Evolutionary conservation across 352 stramenopile species (phyloP).

Genomic region (Pythium monospermum): DNA sequence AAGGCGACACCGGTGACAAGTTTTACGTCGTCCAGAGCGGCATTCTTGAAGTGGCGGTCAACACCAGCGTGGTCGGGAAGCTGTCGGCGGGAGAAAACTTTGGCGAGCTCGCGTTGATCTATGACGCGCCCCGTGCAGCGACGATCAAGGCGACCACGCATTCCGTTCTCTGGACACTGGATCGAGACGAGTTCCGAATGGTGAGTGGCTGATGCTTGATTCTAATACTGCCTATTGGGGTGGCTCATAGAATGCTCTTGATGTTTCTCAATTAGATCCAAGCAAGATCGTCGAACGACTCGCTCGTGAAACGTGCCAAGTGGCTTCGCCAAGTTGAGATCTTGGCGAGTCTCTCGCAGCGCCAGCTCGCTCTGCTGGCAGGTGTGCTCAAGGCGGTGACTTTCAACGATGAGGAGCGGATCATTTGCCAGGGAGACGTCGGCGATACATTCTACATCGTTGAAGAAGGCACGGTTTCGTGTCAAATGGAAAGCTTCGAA

Average conservation of each 20-base stretch:
- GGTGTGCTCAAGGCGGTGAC: constrained; percentile 55
- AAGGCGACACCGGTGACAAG: constrained; percentile 88
- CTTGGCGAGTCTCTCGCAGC: constrained; percentile 53
- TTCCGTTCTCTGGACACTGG: constrained; percentile 85
- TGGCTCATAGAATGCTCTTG: too few species aligned
- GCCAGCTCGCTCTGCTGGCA: constrained; percentile 60
- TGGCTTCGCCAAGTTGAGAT: constrained; percentile 75
- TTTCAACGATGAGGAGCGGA: constrained; percentile 66
- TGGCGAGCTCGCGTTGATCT: constrained; percentile 89
- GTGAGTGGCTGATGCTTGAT: constrained; percentile 15
- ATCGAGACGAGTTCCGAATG: constrained; percentile 85
- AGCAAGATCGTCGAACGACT: constrained; percentile 69
- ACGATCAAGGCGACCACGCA: constrained; percentile 89
- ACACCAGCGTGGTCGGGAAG: constrained; percentile 44
- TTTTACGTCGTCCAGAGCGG: constrained; percentile 88
- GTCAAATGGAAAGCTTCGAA: constrained; percentile 39
- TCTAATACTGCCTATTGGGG: too few species aligned
- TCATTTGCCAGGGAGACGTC: constrained; percentile 80
- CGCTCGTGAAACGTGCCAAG: constrained; percentile 62
- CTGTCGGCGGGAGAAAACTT: constrained; percentile 72
- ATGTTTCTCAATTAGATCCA: too few species aligned
- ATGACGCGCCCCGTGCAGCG: constrained; percentile 83
- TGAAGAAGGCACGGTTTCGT: constrained; percentile 60
- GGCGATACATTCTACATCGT: constrained; percentile 83
- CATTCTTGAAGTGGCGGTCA: constrained; percentile 69